phyloP scores from a whole-genome alignment of 306 rosid genomes.

The Albizia julibrissin region DNA sequence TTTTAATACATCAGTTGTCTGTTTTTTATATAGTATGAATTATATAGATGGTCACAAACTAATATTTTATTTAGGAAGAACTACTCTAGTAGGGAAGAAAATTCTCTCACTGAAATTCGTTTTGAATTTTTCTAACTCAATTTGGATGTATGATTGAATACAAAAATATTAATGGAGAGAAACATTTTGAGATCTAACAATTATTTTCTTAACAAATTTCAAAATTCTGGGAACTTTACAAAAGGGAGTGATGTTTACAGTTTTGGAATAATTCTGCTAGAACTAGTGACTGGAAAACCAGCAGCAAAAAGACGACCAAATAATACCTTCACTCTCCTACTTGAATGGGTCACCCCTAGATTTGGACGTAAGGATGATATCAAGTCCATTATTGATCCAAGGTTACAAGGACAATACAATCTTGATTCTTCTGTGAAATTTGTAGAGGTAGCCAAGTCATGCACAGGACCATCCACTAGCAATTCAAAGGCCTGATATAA shows the following conservation, averaged over 20 bases:
- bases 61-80: background rate
- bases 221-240: conserved; percentile 6
- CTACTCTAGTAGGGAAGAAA: background rate
- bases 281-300: conserved; percentile 32
- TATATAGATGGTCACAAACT: background rate
- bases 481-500: conserved; percentile 40
- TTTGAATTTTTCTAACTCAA: background rate
- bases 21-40: background rate
- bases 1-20: background rate
- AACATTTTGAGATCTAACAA: background rate
- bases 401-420: conserved; percentile 29
- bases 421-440: conserved; percentile 32
- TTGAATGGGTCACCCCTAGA: conserved; percentile 30
- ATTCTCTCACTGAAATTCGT: background rate
- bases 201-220: background rate
- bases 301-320: conserved; percentile 20
- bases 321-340: conserved; percentile 14
- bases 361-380: conserved; percentile 31
- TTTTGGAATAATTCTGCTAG: conserved; percentile 45
- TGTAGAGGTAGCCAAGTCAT: conserved; percentile 32
- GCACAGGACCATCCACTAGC: background rate
- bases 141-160: background rate
- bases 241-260: conserved; percentile 40
- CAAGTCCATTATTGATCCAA: conserved; percentile 28
- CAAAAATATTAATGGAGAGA: background rate